phyloP scores from a whole-genome alignment of 164 flowering plant species.

The Dillenia turbinata region DNA sequence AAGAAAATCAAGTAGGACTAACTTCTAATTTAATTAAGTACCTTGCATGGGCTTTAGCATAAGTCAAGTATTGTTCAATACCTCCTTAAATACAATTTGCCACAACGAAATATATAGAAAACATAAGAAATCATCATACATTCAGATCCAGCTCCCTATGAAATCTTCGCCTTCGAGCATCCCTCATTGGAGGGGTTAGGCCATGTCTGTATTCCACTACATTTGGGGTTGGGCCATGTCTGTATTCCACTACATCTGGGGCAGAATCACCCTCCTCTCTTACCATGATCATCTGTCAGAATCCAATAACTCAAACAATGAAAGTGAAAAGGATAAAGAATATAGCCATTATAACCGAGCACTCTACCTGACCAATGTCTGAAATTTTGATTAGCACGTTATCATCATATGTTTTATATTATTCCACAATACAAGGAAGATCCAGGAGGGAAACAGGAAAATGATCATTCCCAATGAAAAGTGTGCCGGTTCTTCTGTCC shows the following conservation, averaged over 20 bases:
- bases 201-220: slow-evolving; percentile 93
- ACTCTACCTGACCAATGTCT: slow-evolving; percentile 79
- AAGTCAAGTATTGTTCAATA: too few relatives aligned
- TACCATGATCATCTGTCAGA: slow-evolving; percentile 78
- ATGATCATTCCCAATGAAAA: slow-evolving; percentile 63
- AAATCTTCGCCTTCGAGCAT: slow-evolving; percentile 88
- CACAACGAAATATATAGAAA: background rate
- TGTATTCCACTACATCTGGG: slow-evolving; percentile 70
- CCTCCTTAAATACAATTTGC: too few relatives aligned
- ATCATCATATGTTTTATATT: slow-evolving; percentile 94
- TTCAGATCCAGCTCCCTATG: slow-evolving; percentile 93
- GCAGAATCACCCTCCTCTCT: slow-evolving; percentile 69
- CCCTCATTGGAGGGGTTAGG: slow-evolving; percentile 96
- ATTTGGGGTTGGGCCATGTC: slow-evolving; percentile 97
- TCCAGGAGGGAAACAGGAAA: slow-evolving; percentile 87
- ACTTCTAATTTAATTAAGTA: too few relatives aligned
- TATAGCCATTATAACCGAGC: background rate
- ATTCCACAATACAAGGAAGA: slow-evolving; percentile 87
- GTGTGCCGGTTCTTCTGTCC: slow-evolving; percentile 71
- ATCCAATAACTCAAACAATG: slow-evolving; percentile 5
- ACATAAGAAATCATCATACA: slow-evolving; percentile 28
- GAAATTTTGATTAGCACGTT: slow-evolving; percentile 80
- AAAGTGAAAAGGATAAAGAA: background rate
- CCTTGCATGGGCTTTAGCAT: too few relatives aligned
- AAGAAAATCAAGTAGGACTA: too few relatives aligned